Conservation (phyloP, 1,284 basidiomycete species). For the Flammula alnicola region DNA sequence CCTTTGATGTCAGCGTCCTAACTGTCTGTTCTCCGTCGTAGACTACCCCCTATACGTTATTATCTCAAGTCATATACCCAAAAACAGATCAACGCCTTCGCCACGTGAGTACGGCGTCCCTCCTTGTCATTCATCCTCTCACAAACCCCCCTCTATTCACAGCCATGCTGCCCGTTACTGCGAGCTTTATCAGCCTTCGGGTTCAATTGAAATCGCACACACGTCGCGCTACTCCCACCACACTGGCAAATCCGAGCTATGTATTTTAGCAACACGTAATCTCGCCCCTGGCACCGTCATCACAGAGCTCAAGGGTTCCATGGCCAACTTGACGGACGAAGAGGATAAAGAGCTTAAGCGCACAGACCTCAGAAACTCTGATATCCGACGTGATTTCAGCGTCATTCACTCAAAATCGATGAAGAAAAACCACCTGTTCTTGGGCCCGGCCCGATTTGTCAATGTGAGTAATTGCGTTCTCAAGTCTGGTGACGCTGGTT, state of each 20-base stretch:
- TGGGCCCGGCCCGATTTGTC: slow-evolving; percentile 93
- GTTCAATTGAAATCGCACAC: slow-evolving; percentile 85
- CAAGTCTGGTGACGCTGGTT: slow-evolving; percentile 24
- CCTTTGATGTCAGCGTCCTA: slow-evolving; percentile 13
- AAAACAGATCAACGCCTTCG: slow-evolving; percentile 85
- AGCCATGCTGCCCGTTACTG: slow-evolving; percentile 88
- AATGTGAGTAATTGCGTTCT: slow-evolving; percentile 66
- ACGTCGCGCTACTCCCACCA: slow-evolving; percentile 83
- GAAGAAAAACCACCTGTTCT: slow-evolving; percentile 90
- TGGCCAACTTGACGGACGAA: slow-evolving; percentile 82
- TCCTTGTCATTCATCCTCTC: slow-evolving; percentile 25
- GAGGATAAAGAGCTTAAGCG: slow-evolving; percentile 83
- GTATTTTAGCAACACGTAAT: slow-evolving; percentile 82
- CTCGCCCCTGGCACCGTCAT: slow-evolving; percentile 76
- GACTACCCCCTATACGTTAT: slow-evolving; percentile 72
- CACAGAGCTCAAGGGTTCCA: slow-evolving; percentile 84
- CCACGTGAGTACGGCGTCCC: slow-evolving; percentile 63
- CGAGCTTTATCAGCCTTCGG: slow-evolving; percentile 80
- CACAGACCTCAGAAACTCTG: slow-evolving; percentile 69
- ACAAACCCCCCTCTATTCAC: slow-evolving; percentile 33
- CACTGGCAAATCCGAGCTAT: slow-evolving; percentile 90
- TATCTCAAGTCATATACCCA: slow-evolving; percentile 74
- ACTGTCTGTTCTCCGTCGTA: slow-evolving; percentile 38
- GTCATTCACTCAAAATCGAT: slow-evolving; percentile 90
- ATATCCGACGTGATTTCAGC: slow-evolving; percentile 86